Base-by-base conservation (phyloP, 1,139 yeast genomes). In the Scheffersomyces parashehatae region DNA sequence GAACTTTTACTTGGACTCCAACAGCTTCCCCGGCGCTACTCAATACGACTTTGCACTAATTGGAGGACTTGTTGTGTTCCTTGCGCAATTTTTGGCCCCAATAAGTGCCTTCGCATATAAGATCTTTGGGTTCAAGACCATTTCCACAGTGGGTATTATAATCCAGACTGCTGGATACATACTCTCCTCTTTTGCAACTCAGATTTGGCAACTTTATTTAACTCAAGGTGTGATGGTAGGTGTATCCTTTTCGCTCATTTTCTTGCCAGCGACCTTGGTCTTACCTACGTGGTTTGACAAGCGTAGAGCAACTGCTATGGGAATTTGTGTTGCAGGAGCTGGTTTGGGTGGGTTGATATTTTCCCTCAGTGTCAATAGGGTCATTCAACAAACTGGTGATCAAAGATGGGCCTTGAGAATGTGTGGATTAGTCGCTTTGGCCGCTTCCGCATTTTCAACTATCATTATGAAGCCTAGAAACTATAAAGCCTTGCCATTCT, bases 161-260 rank as follows among this genome's bases (percentile, higher is more conserved):
- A 44, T 82, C 2, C 81, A 83, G 56, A 73, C 82, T 9, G 62
- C 74, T 0, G 88, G 86, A 0, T 82, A 79, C 52, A 59, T 86
- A 35, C 58, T 83, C 28, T 89, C 91, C 0, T 82, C 89, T 0
- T 83, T 79, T 55, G 75, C 89, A 2, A 81, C 77, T 1, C 63
- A 70, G 39, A 59, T 81, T 35, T 81, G 87, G 82, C 88, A 85
- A 46, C 62, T 85, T n/a, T 82, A 79, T 55, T 61, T 83, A 36
- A 79, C 88, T 11, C 91, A 85, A 60, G 95, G 95, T 7, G 65
- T 85, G 1, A 53, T 84, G 42, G 75, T 82, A 37, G 89, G 91
- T 0, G 49, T 81, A 8, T 81, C 87, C 0, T 82, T 81, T 49
- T 75, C 83, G 0, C 62, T 85, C 35, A 65, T 83, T 13, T 84